Base-by-base conservation (phyloP, 2,329 filamentous ascomycete species). In the Westerdykella aurantiaca region DNA sequence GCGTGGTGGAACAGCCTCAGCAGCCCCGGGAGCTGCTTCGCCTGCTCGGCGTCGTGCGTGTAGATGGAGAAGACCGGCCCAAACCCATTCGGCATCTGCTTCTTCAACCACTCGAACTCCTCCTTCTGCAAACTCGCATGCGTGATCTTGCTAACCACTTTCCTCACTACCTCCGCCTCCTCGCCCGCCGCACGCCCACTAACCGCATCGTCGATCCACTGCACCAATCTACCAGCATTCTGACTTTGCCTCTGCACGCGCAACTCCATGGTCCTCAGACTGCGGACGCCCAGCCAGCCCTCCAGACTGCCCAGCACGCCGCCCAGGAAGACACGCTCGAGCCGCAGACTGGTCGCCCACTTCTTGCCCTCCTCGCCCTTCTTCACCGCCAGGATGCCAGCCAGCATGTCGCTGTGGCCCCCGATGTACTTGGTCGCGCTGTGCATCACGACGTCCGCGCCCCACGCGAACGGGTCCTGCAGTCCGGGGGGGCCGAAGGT, bases 391-490 rank as follows among this genome's bases (percentile, higher is more conserved):
- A 98, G 71, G 14, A 94, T 84, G 17, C 93, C 93, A 61, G 87
- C 94, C 5, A 97, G 79, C 77, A 97, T 77, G 69, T 98, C 93
- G 52, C 85, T 91, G 70, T 98, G 93, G 0, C 93, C 93, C 16
- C 93, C 93, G 53, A 98, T 81, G 69, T 97, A 98, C 75, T 97
- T 98, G 14, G 90, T 95, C 3, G 89, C 93, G 41, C 80, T 85
- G 69, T 98, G 93, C 87, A 97, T 86, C 29, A 95, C 80, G 1
- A 90, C 69, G 68, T 97, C 91, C 22, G 85, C 88, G 38, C 88
- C 91, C 64, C 79, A 84, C 22, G 67, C 62, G 58, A 97, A 93
- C 0, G 93, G 90, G 58, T 96, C 86, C 64, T 88, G 85, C 46
- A 98, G 72, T 22, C 88, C 87, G 25, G 93, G 93, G 34, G 93